These are phyloP conservation scores for Codiaeum variegatum DNA, from an alignment of 441 rosid species.

Conservation along the genomic window DNA sequence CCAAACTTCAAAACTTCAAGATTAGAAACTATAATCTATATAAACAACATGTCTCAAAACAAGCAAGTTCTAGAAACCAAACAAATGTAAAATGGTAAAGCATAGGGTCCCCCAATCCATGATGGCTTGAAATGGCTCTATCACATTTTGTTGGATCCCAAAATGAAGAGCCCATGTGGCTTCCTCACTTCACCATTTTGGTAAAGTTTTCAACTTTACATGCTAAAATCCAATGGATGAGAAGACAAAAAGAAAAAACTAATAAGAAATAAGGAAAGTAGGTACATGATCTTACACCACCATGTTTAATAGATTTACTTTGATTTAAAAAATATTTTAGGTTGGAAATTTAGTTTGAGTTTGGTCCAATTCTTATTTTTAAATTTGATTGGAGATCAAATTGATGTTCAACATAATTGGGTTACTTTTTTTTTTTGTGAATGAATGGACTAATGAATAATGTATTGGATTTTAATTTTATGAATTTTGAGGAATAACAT, in stretches of 20 bases:
- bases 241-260: background rate
- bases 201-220: background rate
- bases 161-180: constrained; percentile 5
- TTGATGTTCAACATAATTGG: too few relatives aligned
- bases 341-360: too few relatives aligned
- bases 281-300: background rate
- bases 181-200: too few relatives aligned
- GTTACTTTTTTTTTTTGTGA: too few relatives aligned
- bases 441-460: too few relatives aligned
- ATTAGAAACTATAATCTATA: background rate
- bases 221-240: background rate
- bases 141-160: background rate
- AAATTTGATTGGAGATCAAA: too few relatives aligned
- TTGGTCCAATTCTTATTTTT: too few relatives aligned
- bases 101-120: constrained; percentile 12
- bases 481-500: too few relatives aligned
- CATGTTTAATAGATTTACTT: too few relatives aligned
- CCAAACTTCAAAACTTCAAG: background rate
- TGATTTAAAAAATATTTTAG: too few relatives aligned
- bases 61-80: background rate
- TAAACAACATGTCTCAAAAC: background rate
- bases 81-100: background rate
- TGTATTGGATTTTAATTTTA: too few relatives aligned
- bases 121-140: background rate
- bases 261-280: background rate